Conservation (phyloP, 2,329 filamentous ascomycete genomes). For the Hypoxylon sp. region DNA sequence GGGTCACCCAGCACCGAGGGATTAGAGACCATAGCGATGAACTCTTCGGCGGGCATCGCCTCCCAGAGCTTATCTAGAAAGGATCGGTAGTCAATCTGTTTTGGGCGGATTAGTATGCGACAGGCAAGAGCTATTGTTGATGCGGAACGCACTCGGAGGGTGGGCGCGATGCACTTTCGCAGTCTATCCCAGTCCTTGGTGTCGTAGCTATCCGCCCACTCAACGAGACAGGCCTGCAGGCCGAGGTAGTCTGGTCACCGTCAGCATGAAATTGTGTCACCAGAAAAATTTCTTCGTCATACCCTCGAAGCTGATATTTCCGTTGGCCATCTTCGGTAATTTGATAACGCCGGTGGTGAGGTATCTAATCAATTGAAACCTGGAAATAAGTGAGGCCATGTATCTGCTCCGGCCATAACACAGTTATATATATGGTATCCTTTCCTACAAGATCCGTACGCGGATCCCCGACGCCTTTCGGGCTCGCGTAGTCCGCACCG, state of each 20-base stretch:
- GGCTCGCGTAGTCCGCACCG: slow-evolving; percentile 20
- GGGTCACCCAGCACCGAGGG: slow-evolving; percentile 70
- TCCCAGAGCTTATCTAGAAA: slow-evolving; percentile 72
- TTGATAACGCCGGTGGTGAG: background rate
- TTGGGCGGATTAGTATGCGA: slow-evolving; percentile 24
- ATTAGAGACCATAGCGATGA: slow-evolving; percentile 69
- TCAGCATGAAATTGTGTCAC: slow-evolving; percentile 4
- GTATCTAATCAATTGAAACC: background rate
- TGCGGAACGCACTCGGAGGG: slow-evolving; percentile 58
- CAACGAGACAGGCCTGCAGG: slow-evolving; percentile 54
- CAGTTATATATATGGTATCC: slow-evolving; percentile 15
- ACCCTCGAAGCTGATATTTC: slow-evolving; percentile 49
- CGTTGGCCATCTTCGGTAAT: slow-evolving; percentile 27
- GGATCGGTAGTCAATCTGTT: slow-evolving; percentile 76
- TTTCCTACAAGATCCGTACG: background rate
- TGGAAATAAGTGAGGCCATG: background rate
- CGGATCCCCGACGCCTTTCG: slow-evolving; percentile 35
- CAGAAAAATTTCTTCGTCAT: slow-evolving; percentile 1
- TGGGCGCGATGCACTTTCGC: slow-evolving; percentile 71
- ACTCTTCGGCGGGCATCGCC: slow-evolving; percentile 72
- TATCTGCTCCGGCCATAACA: slow-evolving; percentile 1
- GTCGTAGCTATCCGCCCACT: slow-evolving; percentile 75
- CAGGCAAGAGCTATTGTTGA: background rate
- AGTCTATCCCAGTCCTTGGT: slow-evolving; percentile 73
- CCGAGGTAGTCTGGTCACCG: slow-evolving; percentile 49